Evolutionary conservation across 1,284 basidiomycete genomes (phyloP), one percentile per base, ranked within the genome.

Genomic region (Earliella scabrosa): DNA sequence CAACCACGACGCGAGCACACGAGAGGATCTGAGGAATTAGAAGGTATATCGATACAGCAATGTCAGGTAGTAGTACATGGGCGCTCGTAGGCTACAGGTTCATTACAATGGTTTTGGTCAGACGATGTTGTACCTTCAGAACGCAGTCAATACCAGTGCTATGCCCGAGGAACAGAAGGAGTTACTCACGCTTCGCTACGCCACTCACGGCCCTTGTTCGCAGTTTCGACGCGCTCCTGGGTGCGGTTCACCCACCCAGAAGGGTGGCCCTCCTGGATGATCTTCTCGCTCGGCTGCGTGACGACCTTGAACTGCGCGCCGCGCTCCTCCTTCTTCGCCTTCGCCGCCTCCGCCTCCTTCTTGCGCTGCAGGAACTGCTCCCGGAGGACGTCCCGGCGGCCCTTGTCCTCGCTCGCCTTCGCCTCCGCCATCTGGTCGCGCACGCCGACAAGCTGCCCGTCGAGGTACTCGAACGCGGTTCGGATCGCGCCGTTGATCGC

Each of bases 381-480:
- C 72, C 89, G 86, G 63, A 97, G 74, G 6, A 84, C 86, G 56
- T 92, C 75, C 23, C 73, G 75, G 45, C 81, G 76, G 54, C 71
- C 77, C 23, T 64, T 71, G 31, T 83, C 82, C 55, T 88, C 83
- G 46, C 70, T 72, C 51, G 73, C 67, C 72, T 84, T 86, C 51
- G 88, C 91, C 64, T 84, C 84, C 45, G 86, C 82, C 83, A 94
- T 86, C 44, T 85, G 77, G 65, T 92, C 87, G 39, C 88, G 78
- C 36, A 94, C 89, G 23, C 79, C 78, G 24, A 91, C 88, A 24
- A 98, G 83, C 77, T 97, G 92, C 23, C 88, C 88, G 71, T 95
- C 92, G 41, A 92, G 77, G 68, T 94, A 92, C 74, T 94, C 93
- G 63, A 98, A 78, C 13, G 83, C 92, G 20, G 89, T 91, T 56